A percentile compares a stretch with the other conserved stretches of the same genome.
Evolutionary conservation across 345 rosid genomes (phyloP).

Genomic region (Toxicodendron radicans): DNA sequence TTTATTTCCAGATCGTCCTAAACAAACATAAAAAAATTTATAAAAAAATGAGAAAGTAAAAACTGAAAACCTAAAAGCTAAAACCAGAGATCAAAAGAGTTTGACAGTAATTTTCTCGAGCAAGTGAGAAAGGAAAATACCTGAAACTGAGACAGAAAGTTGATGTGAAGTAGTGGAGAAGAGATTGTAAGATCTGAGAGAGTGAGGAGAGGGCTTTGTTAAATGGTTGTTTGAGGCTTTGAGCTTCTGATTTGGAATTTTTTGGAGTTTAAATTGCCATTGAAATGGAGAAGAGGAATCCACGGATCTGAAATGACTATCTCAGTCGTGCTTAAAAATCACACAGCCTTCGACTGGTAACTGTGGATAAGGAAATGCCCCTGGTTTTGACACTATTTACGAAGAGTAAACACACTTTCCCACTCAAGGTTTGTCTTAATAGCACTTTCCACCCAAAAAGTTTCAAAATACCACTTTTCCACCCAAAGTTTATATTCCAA

Average conservation of each 20-base stretch:
- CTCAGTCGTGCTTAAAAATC: slow-evolving; percentile 22
- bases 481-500: too few species aligned
- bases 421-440: too few species aligned
- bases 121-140: slow-evolving; percentile 20
- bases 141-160: slow-evolving; percentile 11
- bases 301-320: slow-evolving; percentile 42
- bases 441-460: too few species aligned
- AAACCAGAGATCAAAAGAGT: not conserved
- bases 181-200: slow-evolving; percentile 21
- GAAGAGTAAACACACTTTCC: too few species aligned
- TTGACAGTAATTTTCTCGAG: not conserved
- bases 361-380: slow-evolving; percentile 3
- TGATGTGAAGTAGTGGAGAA: slow-evolving; percentile 7
- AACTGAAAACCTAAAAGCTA: not conserved
- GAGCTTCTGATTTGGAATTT: not conserved
- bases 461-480: too few species aligned
- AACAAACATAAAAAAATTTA: not conserved
- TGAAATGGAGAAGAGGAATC: slow-evolving; percentile 28
- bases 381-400: slow-evolving; percentile 20
- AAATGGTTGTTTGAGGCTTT: not conserved
- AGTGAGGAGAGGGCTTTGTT: not conserved
- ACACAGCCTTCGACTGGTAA: not conserved
- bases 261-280: slow-evolving; percentile 11
- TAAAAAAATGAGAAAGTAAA: not conserved
- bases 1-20: slow-evolving; percentile 16